These are phyloP conservation scores for Carex myosuroides DNA, from an alignment of 176 grass and related monocot genomes.

Conservation along the genomic window DNA sequence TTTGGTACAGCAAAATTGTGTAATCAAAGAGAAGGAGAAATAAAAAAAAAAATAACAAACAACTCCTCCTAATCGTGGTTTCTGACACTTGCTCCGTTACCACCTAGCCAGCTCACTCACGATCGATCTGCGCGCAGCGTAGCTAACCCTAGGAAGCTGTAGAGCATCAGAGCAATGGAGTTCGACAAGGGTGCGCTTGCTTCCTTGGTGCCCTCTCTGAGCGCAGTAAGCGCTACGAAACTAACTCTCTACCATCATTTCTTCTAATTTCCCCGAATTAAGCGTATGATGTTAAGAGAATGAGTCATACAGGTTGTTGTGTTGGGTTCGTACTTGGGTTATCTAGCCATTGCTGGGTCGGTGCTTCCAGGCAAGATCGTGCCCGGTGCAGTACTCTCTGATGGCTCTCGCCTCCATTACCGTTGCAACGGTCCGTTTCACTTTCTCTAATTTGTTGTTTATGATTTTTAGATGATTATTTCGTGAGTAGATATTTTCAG, in stretches of 20 bases:
- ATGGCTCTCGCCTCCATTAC: slow-evolving; percentile 81
- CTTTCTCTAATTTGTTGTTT: neutral
- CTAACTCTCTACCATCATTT: neutral
- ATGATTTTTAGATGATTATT: neutral
- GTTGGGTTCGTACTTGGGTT: slow-evolving; percentile 56
- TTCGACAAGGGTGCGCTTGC: slow-evolving; percentile 18
- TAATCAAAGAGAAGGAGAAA: neutral
- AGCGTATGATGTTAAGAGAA: neutral
- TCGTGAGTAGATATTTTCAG: neutral
- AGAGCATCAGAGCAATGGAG: slow-evolving; percentile 13
- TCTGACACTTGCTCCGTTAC: slow-evolving; percentile 1
- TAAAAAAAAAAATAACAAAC: neutral
- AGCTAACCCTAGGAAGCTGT: neutral
- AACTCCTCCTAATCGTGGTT: neutral
- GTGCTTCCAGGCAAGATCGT: slow-evolving; percentile 72
- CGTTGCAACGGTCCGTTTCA: slow-evolving; percentile 65
- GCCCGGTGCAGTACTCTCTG: slow-evolving; percentile 59
- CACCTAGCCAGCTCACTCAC: neutral
- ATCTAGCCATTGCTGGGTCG: slow-evolving; percentile 56
- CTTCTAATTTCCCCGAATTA: neutral
- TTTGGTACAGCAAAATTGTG: neutral
- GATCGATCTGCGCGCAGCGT: neutral
- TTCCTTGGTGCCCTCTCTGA: slow-evolving; percentile 45
- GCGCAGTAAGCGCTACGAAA: slow-evolving; percentile 24
- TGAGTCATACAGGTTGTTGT: slow-evolving; percentile 39